Evolutionary conservation across 148 eudicot genomes (phyloP).

Genomic region (Simmondsia chinensis): DNA sequence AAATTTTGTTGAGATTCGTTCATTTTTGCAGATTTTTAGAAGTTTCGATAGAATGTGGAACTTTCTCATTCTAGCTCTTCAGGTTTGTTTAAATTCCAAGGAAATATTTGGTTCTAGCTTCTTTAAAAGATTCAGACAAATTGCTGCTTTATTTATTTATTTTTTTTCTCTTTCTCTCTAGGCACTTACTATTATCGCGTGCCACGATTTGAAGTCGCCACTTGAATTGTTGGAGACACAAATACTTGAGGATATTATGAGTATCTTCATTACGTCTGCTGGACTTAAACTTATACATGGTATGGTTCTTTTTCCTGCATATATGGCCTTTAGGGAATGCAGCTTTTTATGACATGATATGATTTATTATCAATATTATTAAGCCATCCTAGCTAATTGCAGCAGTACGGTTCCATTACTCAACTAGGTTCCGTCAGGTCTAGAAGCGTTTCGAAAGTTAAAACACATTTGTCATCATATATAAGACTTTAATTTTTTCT

Average conservation of each 20-base stretch:
- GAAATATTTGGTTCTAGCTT: neutral
- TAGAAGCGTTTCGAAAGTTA: no score
- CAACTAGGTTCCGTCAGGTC: no score
- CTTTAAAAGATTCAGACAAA: no score
- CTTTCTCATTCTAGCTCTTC: conserved; percentile 78
- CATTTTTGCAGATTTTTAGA: conserved; percentile 89
- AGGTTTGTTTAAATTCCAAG: conserved; percentile 36
- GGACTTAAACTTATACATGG: conserved; percentile 76
- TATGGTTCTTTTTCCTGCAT: conserved; percentile 4
- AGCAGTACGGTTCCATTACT: no score
- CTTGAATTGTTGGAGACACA: conserved; percentile 65
- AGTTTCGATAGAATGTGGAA: conserved; percentile 98
- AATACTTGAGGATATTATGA: conserved; percentile 83
- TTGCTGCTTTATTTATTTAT: conserved; percentile 7
- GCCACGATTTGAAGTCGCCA: conserved; percentile 76
- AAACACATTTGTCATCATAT: no score
- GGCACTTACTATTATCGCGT: conserved; percentile 92
- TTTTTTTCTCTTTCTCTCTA: conserved; percentile 15
- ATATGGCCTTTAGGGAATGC: no score
- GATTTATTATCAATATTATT: no score
- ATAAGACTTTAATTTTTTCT: no score
- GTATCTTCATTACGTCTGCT: conserved; percentile 93
- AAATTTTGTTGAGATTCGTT: conserved; percentile 82
- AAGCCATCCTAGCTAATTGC: no score
- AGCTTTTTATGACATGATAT: no score